Percentiles rank a stretch among this genome's conserved stretches.
Evolutionary conservation across 345 rosid species (phyloP).

Genomic region (Euphorbia peplus): DNA sequence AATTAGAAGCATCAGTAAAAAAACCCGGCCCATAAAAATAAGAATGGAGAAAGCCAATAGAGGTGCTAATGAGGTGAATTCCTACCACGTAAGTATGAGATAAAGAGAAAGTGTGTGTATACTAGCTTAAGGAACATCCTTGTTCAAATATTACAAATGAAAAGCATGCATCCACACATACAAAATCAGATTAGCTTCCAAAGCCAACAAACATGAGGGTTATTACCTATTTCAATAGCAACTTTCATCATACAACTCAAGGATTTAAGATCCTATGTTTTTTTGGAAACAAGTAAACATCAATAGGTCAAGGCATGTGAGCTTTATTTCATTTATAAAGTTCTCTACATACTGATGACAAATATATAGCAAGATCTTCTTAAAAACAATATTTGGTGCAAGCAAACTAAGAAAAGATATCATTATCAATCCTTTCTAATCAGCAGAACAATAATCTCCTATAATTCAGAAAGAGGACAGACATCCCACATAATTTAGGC

Average conservation of each 20-base stretch:
- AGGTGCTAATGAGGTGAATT: background rate
- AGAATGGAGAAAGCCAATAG: background rate
- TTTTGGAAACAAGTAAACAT: background rate
- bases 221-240: background rate
- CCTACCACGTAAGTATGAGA: background rate
- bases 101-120: background rate
- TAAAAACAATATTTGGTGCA: background rate
- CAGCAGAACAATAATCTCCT: too few relatives aligned
- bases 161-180: background rate
- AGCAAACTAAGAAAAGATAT: background rate
- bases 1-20: constrained; percentile 11
- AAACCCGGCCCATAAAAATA: constrained; percentile 15
- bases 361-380: background rate
- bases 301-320: background rate
- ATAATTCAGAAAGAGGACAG: background rate
- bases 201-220: background rate
- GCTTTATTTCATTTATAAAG: background rate
- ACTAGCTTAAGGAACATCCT: background rate
- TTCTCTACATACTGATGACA: too few relatives aligned
- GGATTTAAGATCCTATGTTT: background rate
- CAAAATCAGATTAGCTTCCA: background rate
- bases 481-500: background rate
- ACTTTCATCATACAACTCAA: background rate
- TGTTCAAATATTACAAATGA: background rate
- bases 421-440: background rate